phyloP scores from a whole-genome alignment of 495 filamentous ascomycete species.

The Astrothelium macrocarpum region DNA sequence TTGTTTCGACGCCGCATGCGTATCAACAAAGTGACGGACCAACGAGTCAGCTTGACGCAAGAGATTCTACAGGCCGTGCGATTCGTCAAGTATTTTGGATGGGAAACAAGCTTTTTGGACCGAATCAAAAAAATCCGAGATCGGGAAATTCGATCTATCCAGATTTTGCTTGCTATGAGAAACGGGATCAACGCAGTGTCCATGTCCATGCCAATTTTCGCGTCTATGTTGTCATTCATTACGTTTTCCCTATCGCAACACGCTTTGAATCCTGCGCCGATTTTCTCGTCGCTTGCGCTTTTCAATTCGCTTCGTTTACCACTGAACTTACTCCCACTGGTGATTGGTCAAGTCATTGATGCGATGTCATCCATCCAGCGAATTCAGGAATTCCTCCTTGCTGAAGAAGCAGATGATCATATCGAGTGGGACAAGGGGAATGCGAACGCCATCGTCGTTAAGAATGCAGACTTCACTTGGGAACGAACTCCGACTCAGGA shows the following conservation, averaged over 20 bases:
- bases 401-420: conserved; percentile 76
- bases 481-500: conserved; percentile 64
- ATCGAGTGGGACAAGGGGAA: conserved; percentile 51
- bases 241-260: conserved; percentile 75
- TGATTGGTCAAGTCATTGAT: conserved; percentile 82
- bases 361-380: conserved; percentile 74
- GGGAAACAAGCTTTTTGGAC: conserved; percentile 79
- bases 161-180: conserved; percentile 67
- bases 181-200: conserved; percentile 75
- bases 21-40: conserved; percentile 90
- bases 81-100: conserved; percentile 94
- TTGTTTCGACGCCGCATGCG: conserved; percentile 59
- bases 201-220: conserved; percentile 70
- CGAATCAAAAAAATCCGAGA: conserved; percentile 61
- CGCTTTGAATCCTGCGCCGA: conserved; percentile 56
- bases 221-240: conserved; percentile 91
- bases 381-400: conserved; percentile 75
- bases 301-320: conserved; percentile 89
- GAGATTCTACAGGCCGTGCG: conserved; percentile 84
- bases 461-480: conserved; percentile 82
- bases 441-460: conserved; percentile 60
- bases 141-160: conserved; percentile 67
- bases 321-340: conserved; percentile 75
- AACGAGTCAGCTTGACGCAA: conserved; percentile 80
- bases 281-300: conserved; percentile 87